Conservation (phyloP, 768 basidiomycete genomes). For the Russula abietina region DNA sequence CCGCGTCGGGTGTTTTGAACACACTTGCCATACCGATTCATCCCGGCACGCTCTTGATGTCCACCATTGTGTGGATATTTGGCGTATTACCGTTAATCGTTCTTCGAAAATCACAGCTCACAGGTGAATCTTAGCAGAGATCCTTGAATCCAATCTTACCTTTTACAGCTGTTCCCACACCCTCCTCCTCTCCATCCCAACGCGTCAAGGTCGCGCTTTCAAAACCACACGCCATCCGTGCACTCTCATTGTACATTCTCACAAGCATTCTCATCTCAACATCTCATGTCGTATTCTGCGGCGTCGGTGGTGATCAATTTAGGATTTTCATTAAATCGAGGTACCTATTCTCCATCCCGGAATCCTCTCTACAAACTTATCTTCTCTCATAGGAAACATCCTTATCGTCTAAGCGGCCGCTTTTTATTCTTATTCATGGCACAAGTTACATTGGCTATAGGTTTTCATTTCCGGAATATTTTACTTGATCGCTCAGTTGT, state of each 20-base stretch:
- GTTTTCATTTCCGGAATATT: conserved; percentile 51
- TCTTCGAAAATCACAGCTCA: conserved; percentile 52
- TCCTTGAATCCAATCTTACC: conserved; percentile 3
- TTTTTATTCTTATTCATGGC: conserved; percentile 53
- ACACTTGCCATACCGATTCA: conserved; percentile 38
- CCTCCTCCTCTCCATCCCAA: conserved; percentile 48
- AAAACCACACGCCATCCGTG: conserved; percentile 42
- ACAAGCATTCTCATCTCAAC: conserved; percentile 42
- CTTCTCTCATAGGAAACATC: conserved; percentile 51
- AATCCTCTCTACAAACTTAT: not conserved
- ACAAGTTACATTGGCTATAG: conserved; percentile 43
- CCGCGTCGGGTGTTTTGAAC: conserved; percentile 32
- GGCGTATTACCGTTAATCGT: conserved; percentile 54
- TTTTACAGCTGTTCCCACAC: conserved; percentile 40
- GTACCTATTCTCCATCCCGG: conserved; percentile 34
- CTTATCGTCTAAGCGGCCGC: conserved; percentile 65
- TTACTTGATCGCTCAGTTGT: conserved; percentile 54
- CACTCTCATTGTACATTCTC: conserved; percentile 41
- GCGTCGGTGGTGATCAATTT: conserved; percentile 37
- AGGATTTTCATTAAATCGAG: conserved; percentile 61
- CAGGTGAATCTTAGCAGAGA: conserved; percentile 40
- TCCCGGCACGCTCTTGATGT: conserved; percentile 37
- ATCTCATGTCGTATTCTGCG: conserved; percentile 38
- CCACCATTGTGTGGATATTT: conserved; percentile 43
- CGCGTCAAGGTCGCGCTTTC: conserved; percentile 42